Base-by-base conservation (phyloP, 2,329 filamentous ascomycete species). In the Ophiostoma perfectum region DNA sequence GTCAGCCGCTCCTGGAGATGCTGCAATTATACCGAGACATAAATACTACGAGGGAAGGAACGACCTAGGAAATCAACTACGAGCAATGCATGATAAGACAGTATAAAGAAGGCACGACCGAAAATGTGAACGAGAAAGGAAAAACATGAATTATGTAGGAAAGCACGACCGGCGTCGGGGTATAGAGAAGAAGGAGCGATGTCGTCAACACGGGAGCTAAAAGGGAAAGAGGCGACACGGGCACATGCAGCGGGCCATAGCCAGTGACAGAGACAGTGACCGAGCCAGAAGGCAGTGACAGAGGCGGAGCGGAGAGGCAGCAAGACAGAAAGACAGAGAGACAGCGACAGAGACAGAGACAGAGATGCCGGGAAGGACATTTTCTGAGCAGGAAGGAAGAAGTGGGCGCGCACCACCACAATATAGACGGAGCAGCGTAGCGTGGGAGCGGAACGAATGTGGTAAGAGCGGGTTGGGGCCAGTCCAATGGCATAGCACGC, bases 401-500 rank as follows among this genome's bases (percentile, higher is more conserved):
- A 42, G 60, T 42, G 16, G 38, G 58, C 7, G 47, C n/a, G 58
- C 27, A n/a, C 27, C 58, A 63, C 38, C 38, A 63, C 16, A 18
- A 39, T 16, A 42, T 42, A 60, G 18, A 60, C 55, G 7, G 27
- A 58, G 52, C 38, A 55, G 49, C 49, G n/a, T 55, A 55, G 49
- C 47, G 60, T 42, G 27, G 38, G 47, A 12, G 36, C 65, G 41
- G 66, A 52, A 58, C 68, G 41, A 45, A 38, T 42, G 47, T 45
- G 60, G 65, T 65, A 65, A 69, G 68, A 66, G 65, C 64, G 67
- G 52, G n/a, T 52, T 65, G 67, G 18, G 67, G 58, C 41, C 5
- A 36, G 49, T 18, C 67, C 64, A 66, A 67, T 66, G 58, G 65
- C 65, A 45, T 60, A 65, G 65, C 45, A 41, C 38, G 60, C 41